Base-by-base conservation (phyloP, 129 eudicot genomes). In the Flaveria ramosissima region DNA sequence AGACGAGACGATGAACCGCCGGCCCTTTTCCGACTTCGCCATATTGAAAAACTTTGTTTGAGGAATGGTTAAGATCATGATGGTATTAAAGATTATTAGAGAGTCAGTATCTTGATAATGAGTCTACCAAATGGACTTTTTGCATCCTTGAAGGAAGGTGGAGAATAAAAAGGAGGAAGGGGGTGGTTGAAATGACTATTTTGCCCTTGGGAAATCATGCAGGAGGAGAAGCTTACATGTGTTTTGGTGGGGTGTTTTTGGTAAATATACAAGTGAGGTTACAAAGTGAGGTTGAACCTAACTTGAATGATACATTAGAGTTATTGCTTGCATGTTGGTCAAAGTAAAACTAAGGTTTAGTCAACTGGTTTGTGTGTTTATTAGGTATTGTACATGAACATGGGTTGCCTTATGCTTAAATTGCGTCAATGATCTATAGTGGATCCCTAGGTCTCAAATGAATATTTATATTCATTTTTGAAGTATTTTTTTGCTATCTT, bases 301-400 rank as follows among this genome's bases (percentile, higher is more conserved):
- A 86, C 86, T 79, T 88, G 36, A 39, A 76, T 14, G 51, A 43
- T 8, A 85, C 81, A 65, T 66, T 3, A 85, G 14, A 13, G 74
- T n/a, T 68, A 32, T 73, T 80, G 77, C 70, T 56, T 82, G 83
- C 16, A 73, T 52, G 59, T 15, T 77, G 67, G 73, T 68, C 67
- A 43, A 78, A 80, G 76, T 72, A 41, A 42, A 36, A 43, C 36
- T 66, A 39, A 70, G 63, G 62, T 43, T 57, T 60, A 77, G 90
- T 85, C 93, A 85, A 84, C 89, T 9, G 15, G 70, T 72, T 74
- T 57, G 73, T 71, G 74, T 62, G 45, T 74, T 60, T 68, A 69
- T 84, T 88, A 83, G 92, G 89, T 81, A 85, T 72, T 83, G 56
- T 64, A 77, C 88, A 85, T 78, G 83, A 88, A 83, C 88, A 79